phyloP scores from a whole-genome alignment of 805 yeast species.

The Starmerella tilneyi region DNA sequence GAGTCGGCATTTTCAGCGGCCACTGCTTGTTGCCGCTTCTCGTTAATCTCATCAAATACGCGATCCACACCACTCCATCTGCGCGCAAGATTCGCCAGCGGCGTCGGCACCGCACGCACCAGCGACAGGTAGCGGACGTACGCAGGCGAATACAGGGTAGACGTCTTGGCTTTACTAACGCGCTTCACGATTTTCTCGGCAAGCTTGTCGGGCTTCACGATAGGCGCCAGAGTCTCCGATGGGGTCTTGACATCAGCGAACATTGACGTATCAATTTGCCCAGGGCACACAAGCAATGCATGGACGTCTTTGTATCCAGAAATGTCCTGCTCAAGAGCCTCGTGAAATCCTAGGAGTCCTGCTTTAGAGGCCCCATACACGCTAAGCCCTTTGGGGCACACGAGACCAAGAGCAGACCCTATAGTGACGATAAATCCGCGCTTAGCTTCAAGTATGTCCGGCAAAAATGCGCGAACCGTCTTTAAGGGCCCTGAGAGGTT shows the following conservation, averaged over 20 bases:
- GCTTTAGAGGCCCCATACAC: slow-evolving; percentile 89
- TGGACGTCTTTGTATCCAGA: slow-evolving; percentile 43
- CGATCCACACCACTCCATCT: slow-evolving; percentile 58
- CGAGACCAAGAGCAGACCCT: slow-evolving; percentile 74
- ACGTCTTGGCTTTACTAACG: slow-evolving; percentile 50
- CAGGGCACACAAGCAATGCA: slow-evolving; percentile 74
- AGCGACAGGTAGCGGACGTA: slow-evolving; percentile 69
- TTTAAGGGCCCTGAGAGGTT: slow-evolving; percentile 63
- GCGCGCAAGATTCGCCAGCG: slow-evolving; percentile 46
- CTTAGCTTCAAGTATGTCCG: slow-evolving; percentile 49
- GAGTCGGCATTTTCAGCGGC: background rate
- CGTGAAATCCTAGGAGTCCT: slow-evolving; percentile 76
- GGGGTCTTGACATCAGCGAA: slow-evolving; percentile 69
- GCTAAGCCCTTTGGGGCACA: slow-evolving; percentile 68
- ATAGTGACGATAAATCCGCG: slow-evolving; percentile 73
- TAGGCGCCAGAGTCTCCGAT: slow-evolving; percentile 67
- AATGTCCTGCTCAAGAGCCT: slow-evolving; percentile 61
- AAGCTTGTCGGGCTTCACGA: slow-evolving; percentile 55
- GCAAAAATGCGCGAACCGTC: slow-evolving; percentile 59
- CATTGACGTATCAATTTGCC: slow-evolving; percentile 70
- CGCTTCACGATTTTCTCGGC: slow-evolving; percentile 50
- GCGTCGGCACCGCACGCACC: slow-evolving; percentile 64
- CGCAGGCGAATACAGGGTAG: slow-evolving; percentile 60
- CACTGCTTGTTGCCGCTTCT: background rate
- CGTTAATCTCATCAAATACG: slow-evolving; percentile 21